Conservation (phyloP, 306 rosid species). For the Quercus suber region DNA sequence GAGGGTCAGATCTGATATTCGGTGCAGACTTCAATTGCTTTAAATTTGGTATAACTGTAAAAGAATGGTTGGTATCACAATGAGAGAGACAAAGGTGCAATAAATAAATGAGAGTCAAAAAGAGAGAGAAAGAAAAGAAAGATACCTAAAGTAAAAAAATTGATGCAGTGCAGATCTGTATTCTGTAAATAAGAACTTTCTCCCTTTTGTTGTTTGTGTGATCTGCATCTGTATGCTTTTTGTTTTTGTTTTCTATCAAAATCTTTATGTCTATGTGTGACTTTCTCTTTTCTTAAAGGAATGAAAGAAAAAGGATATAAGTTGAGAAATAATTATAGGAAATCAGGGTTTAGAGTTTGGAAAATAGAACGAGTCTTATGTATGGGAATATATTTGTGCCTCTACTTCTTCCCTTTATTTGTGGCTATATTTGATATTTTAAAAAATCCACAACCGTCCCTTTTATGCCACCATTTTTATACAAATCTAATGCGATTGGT, state of each 20-base stretch:
- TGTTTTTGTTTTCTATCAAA: not conserved
- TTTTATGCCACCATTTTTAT: too few relatives aligned
- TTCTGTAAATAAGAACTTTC: not conserved
- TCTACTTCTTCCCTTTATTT: constrained; percentile 10
- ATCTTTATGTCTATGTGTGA: not conserved
- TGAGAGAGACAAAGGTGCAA: not conserved
- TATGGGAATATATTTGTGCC: constrained; percentile 27
- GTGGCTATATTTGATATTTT: not conserved
- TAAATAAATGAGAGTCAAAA: not conserved
- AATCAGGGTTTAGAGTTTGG: not conserved
- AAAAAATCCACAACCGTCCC: too few relatives aligned
- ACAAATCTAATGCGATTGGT: too few relatives aligned
- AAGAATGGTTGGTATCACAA: not conserved
- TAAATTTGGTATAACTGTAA: not conserved
- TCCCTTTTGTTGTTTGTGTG: not conserved
- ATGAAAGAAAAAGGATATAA: not conserved
- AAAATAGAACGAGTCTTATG: constrained; percentile 30
- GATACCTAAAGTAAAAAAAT: not conserved
- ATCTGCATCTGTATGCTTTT: not conserved
- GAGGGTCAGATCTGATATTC: not conserved
- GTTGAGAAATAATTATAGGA: not conserved
- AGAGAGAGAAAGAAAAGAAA: not conserved
- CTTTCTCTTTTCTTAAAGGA: not conserved
- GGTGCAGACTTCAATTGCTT: not conserved
- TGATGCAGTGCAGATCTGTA: not conserved